A percentile compares a stretch with the other conserved stretches of the same genome.
Conservation (phyloP, 2,329 filamentous ascomycete genomes). For the Monilinia fructigena region DNA sequence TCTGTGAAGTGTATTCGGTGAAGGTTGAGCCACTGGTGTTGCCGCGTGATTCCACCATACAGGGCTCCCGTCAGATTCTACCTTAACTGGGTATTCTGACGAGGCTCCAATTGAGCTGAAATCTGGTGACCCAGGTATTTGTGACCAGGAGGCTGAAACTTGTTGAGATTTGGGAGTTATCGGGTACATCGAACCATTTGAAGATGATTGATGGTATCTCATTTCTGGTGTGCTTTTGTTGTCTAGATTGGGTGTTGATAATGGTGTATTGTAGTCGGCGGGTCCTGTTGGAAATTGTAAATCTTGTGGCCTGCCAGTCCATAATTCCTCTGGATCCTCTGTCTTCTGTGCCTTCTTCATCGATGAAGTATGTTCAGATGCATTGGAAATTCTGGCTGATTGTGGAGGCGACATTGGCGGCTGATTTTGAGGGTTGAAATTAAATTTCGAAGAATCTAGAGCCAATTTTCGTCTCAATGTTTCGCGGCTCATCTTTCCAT, state of each 20-base stretch:
- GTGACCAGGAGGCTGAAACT: conserved; percentile 32
- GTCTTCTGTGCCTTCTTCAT: conserved; percentile 13
- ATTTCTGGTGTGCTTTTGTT: conserved; percentile 30
- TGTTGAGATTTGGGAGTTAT: conserved; percentile 33
- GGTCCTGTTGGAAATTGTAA: conserved; percentile 33
- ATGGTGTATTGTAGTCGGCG: conserved; percentile 31
- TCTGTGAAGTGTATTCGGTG: conserved; percentile 32
- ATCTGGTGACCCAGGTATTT: conserved; percentile 28
- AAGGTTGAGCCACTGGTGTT: conserved; percentile 35
- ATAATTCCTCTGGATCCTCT: conserved; percentile 40
- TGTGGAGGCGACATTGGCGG: conserved; percentile 47
- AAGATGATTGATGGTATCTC: conserved; percentile 28
- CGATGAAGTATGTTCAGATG: conserved; percentile 24
- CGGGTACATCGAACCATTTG: conserved; percentile 29
- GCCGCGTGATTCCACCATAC: conserved; percentile 39
- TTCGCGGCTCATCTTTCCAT: conserved; percentile 44
- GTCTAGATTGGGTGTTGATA: conserved; percentile 34
- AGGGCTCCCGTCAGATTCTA: conserved; percentile 29
- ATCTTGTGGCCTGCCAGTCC: conserved; percentile 36
- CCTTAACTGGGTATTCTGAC: conserved; percentile 19
- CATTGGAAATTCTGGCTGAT: conserved; percentile 43
- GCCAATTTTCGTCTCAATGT: conserved; percentile 51
- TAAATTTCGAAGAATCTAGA: conserved; percentile 44
- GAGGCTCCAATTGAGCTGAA: conserved; percentile 25
- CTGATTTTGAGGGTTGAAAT: conserved; percentile 47